Conservation (phyloP, 768 basidiomycete genomes). For the Hydnomerulius pinastri region DNA sequence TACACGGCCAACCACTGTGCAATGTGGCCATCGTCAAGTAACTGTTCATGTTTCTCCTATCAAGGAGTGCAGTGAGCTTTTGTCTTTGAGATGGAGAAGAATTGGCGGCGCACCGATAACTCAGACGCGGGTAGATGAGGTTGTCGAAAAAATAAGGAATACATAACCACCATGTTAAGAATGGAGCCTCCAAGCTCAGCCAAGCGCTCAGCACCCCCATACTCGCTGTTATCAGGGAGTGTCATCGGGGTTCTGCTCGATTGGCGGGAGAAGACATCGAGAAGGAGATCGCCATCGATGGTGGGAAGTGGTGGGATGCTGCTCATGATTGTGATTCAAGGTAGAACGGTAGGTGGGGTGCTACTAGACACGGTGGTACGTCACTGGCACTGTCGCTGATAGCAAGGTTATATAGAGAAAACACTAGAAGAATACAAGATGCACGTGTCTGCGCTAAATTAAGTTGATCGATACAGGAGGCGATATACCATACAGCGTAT, state of each 20-base stretch:
- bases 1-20: slow-evolving; percentile 53
- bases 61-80: slow-evolving; percentile 1
- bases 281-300: slow-evolving; percentile 57
- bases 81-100: background rate
- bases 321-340: slow-evolving; percentile 24
- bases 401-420: background rate
- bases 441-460: background rate
- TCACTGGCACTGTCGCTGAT: no score
- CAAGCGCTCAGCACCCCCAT: slow-evolving; percentile 62
- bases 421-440: background rate
- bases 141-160: slow-evolving; percentile 46
- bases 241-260: slow-evolving; percentile 34
- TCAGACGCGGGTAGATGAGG: slow-evolving; percentile 45
- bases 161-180: slow-evolving; percentile 53
- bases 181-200: slow-evolving; percentile 56
- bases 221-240: slow-evolving; percentile 43
- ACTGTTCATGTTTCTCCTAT: slow-evolving; percentile 26
- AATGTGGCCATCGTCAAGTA: slow-evolving; percentile 42
- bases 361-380: no score
- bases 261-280: slow-evolving; percentile 59
- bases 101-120: slow-evolving; percentile 42
- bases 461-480: background rate
- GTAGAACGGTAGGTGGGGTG: background rate
- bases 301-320: slow-evolving; percentile 50
- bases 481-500: background rate